Evolutionary conservation across 2,329 filamentous ascomycete genomes (phyloP), one percentile per base, ranked within the genome.

Genomic region (Alternaria metachromatica): DNA sequence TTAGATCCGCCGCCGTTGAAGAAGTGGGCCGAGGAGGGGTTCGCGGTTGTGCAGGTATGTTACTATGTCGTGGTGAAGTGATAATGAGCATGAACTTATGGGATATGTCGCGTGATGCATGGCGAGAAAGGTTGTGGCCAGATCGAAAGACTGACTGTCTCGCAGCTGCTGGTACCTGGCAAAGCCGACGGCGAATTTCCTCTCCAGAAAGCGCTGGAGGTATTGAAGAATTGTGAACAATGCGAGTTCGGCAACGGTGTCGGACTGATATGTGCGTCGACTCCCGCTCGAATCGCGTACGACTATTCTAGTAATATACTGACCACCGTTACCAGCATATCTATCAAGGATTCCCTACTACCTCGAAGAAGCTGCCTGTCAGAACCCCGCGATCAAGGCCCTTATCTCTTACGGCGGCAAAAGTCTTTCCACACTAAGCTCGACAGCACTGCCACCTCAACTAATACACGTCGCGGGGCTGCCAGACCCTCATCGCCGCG

Each of bases 1-100:
- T 73, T 83, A 2, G 84, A 85, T 58, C 89, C 89, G 0, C 82
- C 85, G 9, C 87, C 87, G 0, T 71, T 87, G 13, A 74, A 87
- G 64, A 92, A 92, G 77, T 92, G 90, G 90, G 89, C 89, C 0
- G 90, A 92, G 73, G 90, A 92, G 74, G 88, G 90, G 0, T 92
- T 87, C 67, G 82, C 86, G 0, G 88, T 92, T 4, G 87, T 82
- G 0, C 85, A 90, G 73, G 65, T 65, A 65, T 48, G 63, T 55
- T 20, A 18, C 6, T 46, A 10, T 51, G 21, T 45, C 33, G 3
- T 41, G 33, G 33, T 41, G 9, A 10, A 37, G 13, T n/a, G 33
- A 4, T 7, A 0, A n/a, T 37, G 15, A 37, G 7, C 2, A 37
- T 37, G 33, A 4, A n/a, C 1, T 2, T 3, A 3, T 37, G 33